A percentile compares a stretch with the other conserved stretches of the same genome.
These are phyloP conservation scores for Neoarthrinium moseri DNA, from an alignment of 2,329 filamentous ascomycete species.

Conservation along the genomic window DNA sequence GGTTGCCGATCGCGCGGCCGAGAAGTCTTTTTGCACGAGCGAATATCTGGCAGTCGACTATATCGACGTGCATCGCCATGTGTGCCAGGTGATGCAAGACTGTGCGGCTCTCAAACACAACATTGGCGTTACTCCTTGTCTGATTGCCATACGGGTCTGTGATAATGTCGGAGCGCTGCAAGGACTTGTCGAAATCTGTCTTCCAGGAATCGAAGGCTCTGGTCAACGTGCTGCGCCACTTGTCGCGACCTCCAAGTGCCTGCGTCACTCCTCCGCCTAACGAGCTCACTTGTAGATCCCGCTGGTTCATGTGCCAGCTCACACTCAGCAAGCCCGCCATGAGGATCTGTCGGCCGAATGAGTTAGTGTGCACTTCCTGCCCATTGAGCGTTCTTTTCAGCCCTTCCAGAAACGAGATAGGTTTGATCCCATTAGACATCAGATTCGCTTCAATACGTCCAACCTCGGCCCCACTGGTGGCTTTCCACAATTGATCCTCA, in stretches of 20 bases:
- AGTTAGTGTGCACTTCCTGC: constrained; percentile 85
- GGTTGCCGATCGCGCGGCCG: constrained; percentile 77
- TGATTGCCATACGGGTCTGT: constrained; percentile 55
- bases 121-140: constrained; percentile 62
- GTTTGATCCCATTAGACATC: constrained; percentile 77
- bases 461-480: constrained; percentile 83
- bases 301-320: constrained; percentile 96
- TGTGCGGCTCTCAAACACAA: constrained; percentile 81
- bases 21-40: constrained; percentile 83
- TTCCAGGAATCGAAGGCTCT: constrained; percentile 94
- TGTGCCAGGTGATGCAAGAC: constrained; percentile 92
- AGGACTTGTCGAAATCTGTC: constrained; percentile 80
- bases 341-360: constrained; percentile 87
- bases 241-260: constrained; percentile 81
- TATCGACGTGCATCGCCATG: constrained; percentile 97
- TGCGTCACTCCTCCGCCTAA: constrained; percentile 71
- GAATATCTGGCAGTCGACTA: constrained; percentile 97
- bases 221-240: constrained; percentile 84
- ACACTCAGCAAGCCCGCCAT: constrained; percentile 94
- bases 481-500: constrained; percentile 90
- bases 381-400: constrained; percentile 85
- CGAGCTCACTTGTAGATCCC: constrained; percentile 88
- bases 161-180: constrained; percentile 57
- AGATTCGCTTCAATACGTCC: constrained; percentile 79
- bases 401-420: constrained; percentile 84